phyloP scores from a whole-genome alignment of 805 yeast species.

The Saturnispora sekii region DNA sequence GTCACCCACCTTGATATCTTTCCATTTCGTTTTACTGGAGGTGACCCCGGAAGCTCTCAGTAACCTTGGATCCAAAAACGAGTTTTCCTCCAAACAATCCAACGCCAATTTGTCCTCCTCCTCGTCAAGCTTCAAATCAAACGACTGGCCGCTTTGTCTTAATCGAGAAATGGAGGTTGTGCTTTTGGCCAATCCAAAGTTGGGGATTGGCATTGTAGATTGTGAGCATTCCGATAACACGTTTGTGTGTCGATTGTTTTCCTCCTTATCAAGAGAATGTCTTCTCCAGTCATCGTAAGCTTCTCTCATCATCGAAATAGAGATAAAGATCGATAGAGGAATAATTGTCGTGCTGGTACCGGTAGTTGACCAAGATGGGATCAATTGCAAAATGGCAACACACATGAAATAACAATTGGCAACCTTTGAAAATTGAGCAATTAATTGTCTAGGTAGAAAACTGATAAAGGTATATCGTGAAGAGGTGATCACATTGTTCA shows the following conservation, averaged over 20 bases:
- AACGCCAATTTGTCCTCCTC: slow-evolving; percentile 9
- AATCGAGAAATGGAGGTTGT: slow-evolving; percentile 22
- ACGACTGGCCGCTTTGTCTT: slow-evolving; percentile 20
- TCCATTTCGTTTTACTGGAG: slow-evolving; percentile 45
- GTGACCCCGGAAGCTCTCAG: slow-evolving; percentile 15
- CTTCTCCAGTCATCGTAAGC: slow-evolving; percentile 90
- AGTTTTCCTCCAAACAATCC: slow-evolving; percentile 13
- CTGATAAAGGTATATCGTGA: slow-evolving; percentile 75
- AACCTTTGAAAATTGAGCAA: slow-evolving; percentile 84
- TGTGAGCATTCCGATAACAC: slow-evolving; percentile 26
- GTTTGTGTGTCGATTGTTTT: slow-evolving; percentile 49
- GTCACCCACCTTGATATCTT: slow-evolving; percentile 79
- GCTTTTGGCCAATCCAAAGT: slow-evolving; percentile 18
- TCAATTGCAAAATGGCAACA: slow-evolving; percentile 89
- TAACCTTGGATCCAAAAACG: slow-evolving; percentile 17
- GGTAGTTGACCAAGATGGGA: slow-evolving; percentile 96
- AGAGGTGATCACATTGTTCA: slow-evolving; percentile 66
- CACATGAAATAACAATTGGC: slow-evolving; percentile 87
- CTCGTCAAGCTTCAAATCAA: slow-evolving; percentile 16
- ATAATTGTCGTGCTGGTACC: slow-evolving; percentile 91
- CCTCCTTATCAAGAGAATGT: slow-evolving; percentile 76
- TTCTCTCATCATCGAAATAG: slow-evolving; percentile 84
- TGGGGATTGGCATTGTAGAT: slow-evolving; percentile 2
- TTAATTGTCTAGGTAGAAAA: slow-evolving; percentile 79
- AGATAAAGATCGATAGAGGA: slow-evolving; percentile 77